Percentiles rank a stretch among this genome's conserved stretches.
These are phyloP conservation scores for Pisolithus marmoratus DNA, from an alignment of 768 basidiomycete species.

Conservation along the genomic window DNA sequence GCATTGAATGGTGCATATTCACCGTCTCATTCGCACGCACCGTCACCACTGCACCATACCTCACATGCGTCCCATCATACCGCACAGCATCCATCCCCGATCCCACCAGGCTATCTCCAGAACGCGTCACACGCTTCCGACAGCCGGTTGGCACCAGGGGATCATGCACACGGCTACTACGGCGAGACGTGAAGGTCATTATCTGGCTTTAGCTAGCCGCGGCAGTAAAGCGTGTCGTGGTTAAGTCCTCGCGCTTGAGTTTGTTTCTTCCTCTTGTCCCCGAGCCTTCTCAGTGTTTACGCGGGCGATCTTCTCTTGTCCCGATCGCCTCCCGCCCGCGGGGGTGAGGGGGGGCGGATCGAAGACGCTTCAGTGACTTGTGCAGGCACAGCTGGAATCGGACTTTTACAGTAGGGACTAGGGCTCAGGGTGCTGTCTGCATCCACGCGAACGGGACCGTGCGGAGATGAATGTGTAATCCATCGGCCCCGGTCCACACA, in stretches of 20 bases:
- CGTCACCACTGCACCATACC: background rate
- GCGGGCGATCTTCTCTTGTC: too few relatives aligned
- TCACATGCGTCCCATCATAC: background rate
- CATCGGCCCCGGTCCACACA: too few relatives aligned
- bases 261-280: too few relatives aligned
- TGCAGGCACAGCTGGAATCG: too few relatives aligned
- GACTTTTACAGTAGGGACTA: too few relatives aligned
- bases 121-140: conserved; percentile 27
- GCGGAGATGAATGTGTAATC: too few relatives aligned
- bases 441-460: too few relatives aligned
- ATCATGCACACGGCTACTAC: conserved; percentile 26
- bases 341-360: too few relatives aligned
- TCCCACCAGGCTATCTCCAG: conserved; percentile 25
- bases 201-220: background rate
- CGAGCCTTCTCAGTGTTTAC: too few relatives aligned
- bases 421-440: too few relatives aligned
- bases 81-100: conserved; percentile 16
- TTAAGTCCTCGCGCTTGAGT: background rate
- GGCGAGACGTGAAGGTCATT: conserved; percentile 18
- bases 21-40: conserved; percentile 17
- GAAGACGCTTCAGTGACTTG: too few relatives aligned
- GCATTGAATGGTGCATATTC: conserved; percentile 16
- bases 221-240: background rate
- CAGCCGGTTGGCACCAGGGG: conserved; percentile 21
- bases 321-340: too few relatives aligned